Evolutionary conservation across 2,329 filamentous ascomycete species (phyloP).

Genomic region (Talaromyces amestolkiae): DNA sequence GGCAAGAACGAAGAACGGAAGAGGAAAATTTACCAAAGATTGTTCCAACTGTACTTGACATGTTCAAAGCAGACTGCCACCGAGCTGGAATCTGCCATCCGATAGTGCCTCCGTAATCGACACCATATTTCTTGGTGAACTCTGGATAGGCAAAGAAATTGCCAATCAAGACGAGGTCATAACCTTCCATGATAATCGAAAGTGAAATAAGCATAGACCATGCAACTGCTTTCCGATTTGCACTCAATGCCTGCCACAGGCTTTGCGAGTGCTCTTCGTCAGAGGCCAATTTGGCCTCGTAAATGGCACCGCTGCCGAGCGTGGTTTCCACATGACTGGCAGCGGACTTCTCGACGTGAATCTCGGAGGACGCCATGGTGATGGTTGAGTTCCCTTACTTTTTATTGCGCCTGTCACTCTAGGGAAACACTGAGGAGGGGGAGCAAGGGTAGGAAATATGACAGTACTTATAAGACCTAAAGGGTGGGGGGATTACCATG

Average conservation of each 20-base stretch:
- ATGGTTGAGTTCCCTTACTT: not conserved
- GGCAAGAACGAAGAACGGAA: not conserved
- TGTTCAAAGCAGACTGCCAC: slow-evolving; percentile 18
- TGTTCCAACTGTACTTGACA: slow-evolving; percentile 17
- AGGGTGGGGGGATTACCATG: not conserved
- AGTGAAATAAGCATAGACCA: slow-evolving; percentile 88
- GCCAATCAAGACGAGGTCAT: slow-evolving; percentile 76
- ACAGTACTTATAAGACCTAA: not conserved
- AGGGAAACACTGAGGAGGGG: not conserved
- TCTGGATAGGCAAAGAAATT: slow-evolving; percentile 64
- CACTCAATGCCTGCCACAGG: slow-evolving; percentile 69
- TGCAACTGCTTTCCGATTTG: slow-evolving; percentile 81
- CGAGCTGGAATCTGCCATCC: slow-evolving; percentile 34
- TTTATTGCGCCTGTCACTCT: not conserved
- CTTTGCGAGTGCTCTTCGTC: slow-evolving; percentile 62
- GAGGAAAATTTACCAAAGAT: slow-evolving; percentile 10
- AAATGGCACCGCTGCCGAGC: slow-evolving; percentile 29
- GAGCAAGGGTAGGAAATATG: not conserved
- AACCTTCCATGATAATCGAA: slow-evolving; percentile 88
- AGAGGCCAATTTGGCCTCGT: slow-evolving; percentile 44
- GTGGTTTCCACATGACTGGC: slow-evolving; percentile 30
- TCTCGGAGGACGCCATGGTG: slow-evolving; percentile 16
- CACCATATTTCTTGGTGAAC: slow-evolving; percentile 44
- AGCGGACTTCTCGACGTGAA: slow-evolving; percentile 27
- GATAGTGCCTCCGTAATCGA: slow-evolving; percentile 26